Conservation (phyloP, 2,329 filamentous ascomycete genomes). For the Calonectria henricotiae region DNA sequence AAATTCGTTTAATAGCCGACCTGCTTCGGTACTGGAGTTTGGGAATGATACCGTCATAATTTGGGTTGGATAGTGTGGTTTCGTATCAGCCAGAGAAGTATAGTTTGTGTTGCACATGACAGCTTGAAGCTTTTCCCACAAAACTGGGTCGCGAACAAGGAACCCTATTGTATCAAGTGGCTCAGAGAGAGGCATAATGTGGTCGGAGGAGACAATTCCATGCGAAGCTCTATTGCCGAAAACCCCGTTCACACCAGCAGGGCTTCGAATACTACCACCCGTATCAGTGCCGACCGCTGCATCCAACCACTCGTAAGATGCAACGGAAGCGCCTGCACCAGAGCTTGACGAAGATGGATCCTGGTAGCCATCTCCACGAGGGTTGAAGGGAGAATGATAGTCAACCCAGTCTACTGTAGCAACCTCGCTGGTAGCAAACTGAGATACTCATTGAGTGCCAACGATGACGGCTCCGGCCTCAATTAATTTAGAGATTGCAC, state of each 20-base stretch:
- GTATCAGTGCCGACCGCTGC: slow-evolving; percentile 42
- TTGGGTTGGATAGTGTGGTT: background rate
- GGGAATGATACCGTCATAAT: slow-evolving; percentile 1
- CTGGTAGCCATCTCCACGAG: slow-evolving; percentile 66
- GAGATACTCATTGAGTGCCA: slow-evolving; percentile 19
- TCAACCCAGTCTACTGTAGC: slow-evolving; percentile 49
- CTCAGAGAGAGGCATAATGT: slow-evolving; percentile 61
- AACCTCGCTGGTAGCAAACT: slow-evolving; percentile 31
- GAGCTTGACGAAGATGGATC: slow-evolving; percentile 65
- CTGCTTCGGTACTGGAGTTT: background rate
- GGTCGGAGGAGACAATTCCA: slow-evolving; percentile 59
- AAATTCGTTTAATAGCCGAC: background rate
- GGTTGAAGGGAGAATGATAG: slow-evolving; percentile 63
- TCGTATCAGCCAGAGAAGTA: background rate
- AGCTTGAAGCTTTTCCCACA: slow-evolving; percentile 56
- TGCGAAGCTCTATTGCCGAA: slow-evolving; percentile 64
- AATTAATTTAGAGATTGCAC: slow-evolving; percentile 25
- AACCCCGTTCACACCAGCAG: slow-evolving; percentile 61
- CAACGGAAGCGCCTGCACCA: slow-evolving; percentile 59
- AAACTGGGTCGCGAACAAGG: slow-evolving; percentile 57
- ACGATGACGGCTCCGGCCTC: slow-evolving; percentile 20
- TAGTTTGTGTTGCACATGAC: slow-evolving; percentile 51
- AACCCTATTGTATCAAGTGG: slow-evolving; percentile 65
- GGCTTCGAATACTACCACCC: slow-evolving; percentile 61
- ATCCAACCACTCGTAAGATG: slow-evolving; percentile 64